Evolutionary conservation across 2,329 filamentous ascomycete species (phyloP).

Genomic region (Talaromyces rugulosus): DNA sequence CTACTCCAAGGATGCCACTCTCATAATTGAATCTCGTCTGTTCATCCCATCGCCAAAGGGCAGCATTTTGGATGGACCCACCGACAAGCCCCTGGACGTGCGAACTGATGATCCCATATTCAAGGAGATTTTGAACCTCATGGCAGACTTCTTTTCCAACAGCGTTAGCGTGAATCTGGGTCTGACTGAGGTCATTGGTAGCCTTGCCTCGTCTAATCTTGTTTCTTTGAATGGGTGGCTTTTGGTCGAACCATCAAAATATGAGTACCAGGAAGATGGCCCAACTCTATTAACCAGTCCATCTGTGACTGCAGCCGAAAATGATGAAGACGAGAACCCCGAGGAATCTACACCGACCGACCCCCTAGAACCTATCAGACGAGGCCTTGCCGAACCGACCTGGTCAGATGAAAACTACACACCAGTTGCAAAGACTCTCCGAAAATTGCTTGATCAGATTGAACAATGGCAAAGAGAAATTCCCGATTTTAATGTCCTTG

Average conservation of each 20-base stretch:
- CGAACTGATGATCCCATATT: slow-evolving; percentile 60
- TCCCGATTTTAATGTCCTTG: slow-evolving; percentile 67
- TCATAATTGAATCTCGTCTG: slow-evolving; percentile 40
- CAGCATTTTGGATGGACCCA: slow-evolving; percentile 41
- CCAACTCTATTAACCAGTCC: slow-evolving; percentile 11
- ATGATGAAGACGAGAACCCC: slow-evolving; percentile 36
- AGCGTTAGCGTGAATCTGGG: slow-evolving; percentile 86
- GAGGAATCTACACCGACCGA: slow-evolving; percentile 27
- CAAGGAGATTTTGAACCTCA: slow-evolving; percentile 50
- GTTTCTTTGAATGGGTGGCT: slow-evolving; percentile 90
- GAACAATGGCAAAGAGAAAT: slow-evolving; percentile 59
- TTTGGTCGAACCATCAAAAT: slow-evolving; percentile 65
- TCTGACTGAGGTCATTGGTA: slow-evolving; percentile 76
- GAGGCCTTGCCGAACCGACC: slow-evolving; percentile 42
- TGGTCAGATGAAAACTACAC: slow-evolving; percentile 44
- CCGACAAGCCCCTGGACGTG: slow-evolving; percentile 62
- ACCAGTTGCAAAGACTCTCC: slow-evolving; percentile 54
- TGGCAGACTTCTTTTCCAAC: slow-evolving; percentile 83
- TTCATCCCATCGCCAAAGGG: slow-evolving; percentile 23
- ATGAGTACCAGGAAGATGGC: slow-evolving; percentile 42
- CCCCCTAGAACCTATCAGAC: slow-evolving; percentile 22
- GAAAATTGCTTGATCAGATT: slow-evolving; percentile 60
- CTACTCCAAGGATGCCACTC: slow-evolving; percentile 50
- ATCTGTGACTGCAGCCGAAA: slow-evolving; percentile 3
- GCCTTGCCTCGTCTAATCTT: slow-evolving; percentile 77